Conservation (phyloP, 1,139 yeast genomes). For the Spathaspora jeffriesii region DNA sequence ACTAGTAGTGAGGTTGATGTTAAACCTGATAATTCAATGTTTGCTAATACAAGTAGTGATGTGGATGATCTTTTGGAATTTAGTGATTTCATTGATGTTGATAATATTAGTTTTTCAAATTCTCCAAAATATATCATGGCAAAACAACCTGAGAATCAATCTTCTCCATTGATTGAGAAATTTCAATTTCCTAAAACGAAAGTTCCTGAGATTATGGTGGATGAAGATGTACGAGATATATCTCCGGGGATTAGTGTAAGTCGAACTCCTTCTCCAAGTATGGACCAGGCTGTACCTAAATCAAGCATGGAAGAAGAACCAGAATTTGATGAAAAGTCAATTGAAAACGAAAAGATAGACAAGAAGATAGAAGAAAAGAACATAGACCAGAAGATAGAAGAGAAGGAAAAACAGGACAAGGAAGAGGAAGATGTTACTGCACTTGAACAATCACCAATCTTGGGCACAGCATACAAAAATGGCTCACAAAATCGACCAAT, state of each 20-base stretch:
- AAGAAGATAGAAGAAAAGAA: constrained; percentile 6
- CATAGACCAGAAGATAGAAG: constrained; percentile 2
- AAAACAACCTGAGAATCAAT: neutral
- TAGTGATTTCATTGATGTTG: constrained; percentile 67
- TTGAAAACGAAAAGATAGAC: neutral
- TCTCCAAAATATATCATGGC: constrained; percentile 15
- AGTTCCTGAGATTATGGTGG: neutral
- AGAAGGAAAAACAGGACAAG: constrained; percentile 1
- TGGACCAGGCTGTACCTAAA: constrained; percentile 11
- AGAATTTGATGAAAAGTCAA: constrained; percentile 4
- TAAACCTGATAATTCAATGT: neutral
- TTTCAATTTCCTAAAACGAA: neutral
- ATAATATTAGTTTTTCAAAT: constrained; percentile 32
- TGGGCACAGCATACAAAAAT: constrained; percentile 19
- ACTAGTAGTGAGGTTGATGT: constrained; percentile 10
- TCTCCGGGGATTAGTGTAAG: constrained; percentile 16
- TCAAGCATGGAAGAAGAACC: constrained; percentile 13
- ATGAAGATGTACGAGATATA: constrained; percentile 3
- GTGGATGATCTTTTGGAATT: constrained; percentile 53
- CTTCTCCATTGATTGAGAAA: constrained; percentile 2
- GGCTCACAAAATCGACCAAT: constrained; percentile 46
- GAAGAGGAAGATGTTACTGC: constrained; percentile 3
- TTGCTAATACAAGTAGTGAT: constrained; percentile 9
- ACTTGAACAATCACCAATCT: constrained; percentile 22
- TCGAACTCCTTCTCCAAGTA: constrained; percentile 14